A percentile compares a stretch with the other conserved stretches of the same genome.
Conservation (phyloP, 805 yeast genomes). For the Soucietia sequanensis region DNA sequence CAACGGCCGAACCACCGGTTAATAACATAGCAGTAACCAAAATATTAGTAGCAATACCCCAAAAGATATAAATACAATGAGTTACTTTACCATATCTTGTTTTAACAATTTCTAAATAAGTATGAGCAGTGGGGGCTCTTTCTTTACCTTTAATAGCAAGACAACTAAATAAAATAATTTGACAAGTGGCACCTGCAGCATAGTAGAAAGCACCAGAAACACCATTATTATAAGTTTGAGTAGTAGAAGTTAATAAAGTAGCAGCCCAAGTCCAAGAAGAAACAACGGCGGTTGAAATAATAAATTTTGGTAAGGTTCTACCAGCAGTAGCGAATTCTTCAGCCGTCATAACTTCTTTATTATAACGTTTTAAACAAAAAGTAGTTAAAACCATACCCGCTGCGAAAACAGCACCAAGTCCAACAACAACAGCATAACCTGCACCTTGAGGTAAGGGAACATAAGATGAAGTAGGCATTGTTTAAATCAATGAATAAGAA, state of each 20-base stretch:
- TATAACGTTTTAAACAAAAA: constrained; percentile 68
- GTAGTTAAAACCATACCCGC: constrained; percentile 79
- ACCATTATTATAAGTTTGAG: constrained; percentile 76
- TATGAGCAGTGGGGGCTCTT: constrained; percentile 89
- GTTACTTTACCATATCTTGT: constrained; percentile 78
- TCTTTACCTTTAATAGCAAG: constrained; percentile 86
- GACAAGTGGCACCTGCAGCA: constrained; percentile 91
- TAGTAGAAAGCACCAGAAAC: constrained; percentile 79
- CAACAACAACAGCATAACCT: constrained; percentile 86
- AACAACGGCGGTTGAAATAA: constrained; percentile 87
- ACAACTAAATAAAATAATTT: constrained; percentile 81
- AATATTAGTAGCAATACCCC: constrained; percentile 84
- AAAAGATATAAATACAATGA: constrained; percentile 69
- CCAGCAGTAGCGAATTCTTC: constrained; percentile 96
- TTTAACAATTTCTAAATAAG: constrained; percentile 80
- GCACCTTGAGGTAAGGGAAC: constrained; percentile 65
- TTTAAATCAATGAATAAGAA: no score
- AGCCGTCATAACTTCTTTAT: constrained; percentile 82
- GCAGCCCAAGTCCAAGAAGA: constrained; percentile 81
- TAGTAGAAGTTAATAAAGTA: constrained; percentile 46
- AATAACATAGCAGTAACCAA: constrained; percentile 83
- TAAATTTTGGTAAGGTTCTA: constrained; percentile 78
- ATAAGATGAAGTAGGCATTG: constrained; percentile 2
- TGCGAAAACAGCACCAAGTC: constrained; percentile 80
- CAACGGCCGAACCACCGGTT: constrained; percentile 45